These are phyloP conservation scores for Acanthamoeba triangularis DNA, from an alignment of 208 protist genomes.

Conservation along the genomic window DNA sequence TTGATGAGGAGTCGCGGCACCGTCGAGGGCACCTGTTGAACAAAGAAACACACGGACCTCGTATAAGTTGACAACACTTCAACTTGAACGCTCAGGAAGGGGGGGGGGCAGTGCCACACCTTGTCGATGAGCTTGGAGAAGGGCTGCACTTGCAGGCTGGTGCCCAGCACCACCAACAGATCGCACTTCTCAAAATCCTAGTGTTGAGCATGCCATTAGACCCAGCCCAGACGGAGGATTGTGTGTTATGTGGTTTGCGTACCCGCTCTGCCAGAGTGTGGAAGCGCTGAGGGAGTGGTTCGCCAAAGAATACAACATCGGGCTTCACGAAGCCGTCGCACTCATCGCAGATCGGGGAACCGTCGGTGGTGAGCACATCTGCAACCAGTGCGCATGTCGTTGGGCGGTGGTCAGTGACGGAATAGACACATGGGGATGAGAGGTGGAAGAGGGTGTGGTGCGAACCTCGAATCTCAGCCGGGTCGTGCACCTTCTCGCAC, in stretches of 20 bases:
- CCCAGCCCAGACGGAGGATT: not conserved
- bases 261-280: not conserved
- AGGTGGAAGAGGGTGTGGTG: not conserved
- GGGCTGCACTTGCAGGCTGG: slow-evolving; percentile 89
- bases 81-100: not conserved
- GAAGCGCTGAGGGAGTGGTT: slow-evolving; percentile 83
- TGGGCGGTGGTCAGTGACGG: not conserved
- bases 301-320: slow-evolving; percentile 89
- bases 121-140: slow-evolving; percentile 74
- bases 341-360: slow-evolving; percentile 64
- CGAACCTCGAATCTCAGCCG: slow-evolving; percentile 69
- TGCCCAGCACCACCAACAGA: slow-evolving; percentile 88
- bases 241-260: not conserved
- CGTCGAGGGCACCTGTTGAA: not conserved
- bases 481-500: slow-evolving; percentile 73
- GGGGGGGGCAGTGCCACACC: not conserved
- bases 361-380: slow-evolving; percentile 64
- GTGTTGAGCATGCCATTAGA: not conserved
- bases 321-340: slow-evolving; percentile 85
- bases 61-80: not conserved
- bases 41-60: not conserved
- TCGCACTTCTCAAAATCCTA: slow-evolving; percentile 79
- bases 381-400: not conserved
- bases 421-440: not conserved
- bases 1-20: slow-evolving; percentile 40